Evolutionary conservation across 768 basidiomycete species (phyloP), one percentile per base, ranked within the genome.

Genomic region (Leccinum ochraceum): DNA sequence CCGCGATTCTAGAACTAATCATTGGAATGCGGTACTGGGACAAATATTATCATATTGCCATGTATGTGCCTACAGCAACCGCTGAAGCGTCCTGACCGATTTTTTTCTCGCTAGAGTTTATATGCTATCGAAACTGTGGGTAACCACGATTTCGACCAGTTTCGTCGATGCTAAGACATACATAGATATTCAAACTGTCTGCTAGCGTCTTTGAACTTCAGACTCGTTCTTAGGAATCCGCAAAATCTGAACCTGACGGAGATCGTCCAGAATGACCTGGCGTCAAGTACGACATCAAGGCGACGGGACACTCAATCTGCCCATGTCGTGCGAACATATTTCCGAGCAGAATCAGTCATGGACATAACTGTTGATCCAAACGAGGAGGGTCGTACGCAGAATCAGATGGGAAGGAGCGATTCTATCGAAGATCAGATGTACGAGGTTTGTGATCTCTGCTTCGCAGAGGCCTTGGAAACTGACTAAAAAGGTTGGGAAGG

Each of bases 101-200:
- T 6, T 28, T 28, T 28, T 1, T n/a, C 8, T 28, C 1, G 3
- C 26, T 22, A 61, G 63, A 7, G 56, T 60, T 42, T 56, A 34
- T 32, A n/a, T n/a, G 0, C 30, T 58, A n/a, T 61, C 63, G 13
- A 63, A 60, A 36, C 53, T 63, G 60, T 63, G 26, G 8, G 60
- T 37, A 11, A 9, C 17, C 32, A 37, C 11, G 14, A n/a, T 4
- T 30, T 24, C 11, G 2, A 32, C 4, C 6, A 9, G 8, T 34
- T 7, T 26, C 37, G 17, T 24, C 7, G 1, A 28, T 24, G 16
- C 57, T 58, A 7, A 64, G 5, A 32, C 34, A 39, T 8, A 6
- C 20, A 22, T 14, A 67, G 63, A 6, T 65, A 67, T 34, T 46
- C 60, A 57, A 67, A 64, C 28, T 58, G 54, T 37, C 14, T 16